Percentiles rank a stretch among this genome's conserved stretches.
Conservation (phyloP, 2,329 filamentous ascomycete genomes). For the Phoma herbarum region DNA sequence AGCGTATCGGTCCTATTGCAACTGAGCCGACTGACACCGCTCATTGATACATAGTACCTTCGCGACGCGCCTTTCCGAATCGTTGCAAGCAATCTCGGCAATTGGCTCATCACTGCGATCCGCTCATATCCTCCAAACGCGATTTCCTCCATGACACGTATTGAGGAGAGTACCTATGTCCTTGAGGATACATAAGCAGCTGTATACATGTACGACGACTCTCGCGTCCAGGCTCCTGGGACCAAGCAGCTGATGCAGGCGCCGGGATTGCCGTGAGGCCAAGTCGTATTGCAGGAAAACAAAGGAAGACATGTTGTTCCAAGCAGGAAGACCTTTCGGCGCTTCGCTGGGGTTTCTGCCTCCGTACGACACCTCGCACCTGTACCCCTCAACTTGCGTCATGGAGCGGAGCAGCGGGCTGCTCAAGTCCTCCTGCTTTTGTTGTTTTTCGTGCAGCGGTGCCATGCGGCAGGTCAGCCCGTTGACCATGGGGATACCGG, state of each 20-base stretch:
- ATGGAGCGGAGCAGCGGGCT: conserved; percentile 18
- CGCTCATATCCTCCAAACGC: conserved; percentile 2
- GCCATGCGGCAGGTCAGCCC: conserved; percentile 1
- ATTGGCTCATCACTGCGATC: conserved; percentile 7
- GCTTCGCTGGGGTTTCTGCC: conserved; percentile 14
- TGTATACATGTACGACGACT: conserved; percentile 8
- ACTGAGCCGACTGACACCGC: conserved; percentile 35
- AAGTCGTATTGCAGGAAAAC: conserved; percentile 8
- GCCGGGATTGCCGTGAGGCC: conserved; percentile 1
- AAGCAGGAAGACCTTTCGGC: conserved; percentile 14
- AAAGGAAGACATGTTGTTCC: conserved; percentile 4
- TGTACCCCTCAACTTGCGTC: conserved; percentile 34
- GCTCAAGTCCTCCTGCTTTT: conserved; percentile 8
- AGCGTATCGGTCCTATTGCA: conserved; percentile 35
- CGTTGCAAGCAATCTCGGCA: conserved; percentile 21
- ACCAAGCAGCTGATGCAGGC: conserved; percentile 8
- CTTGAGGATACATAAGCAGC: background rate
- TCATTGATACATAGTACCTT: conserved; percentile 25
- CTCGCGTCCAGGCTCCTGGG: conserved; percentile 14
- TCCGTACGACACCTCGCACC: conserved; percentile 11
- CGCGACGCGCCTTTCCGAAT: conserved; percentile 22
- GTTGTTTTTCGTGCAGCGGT: background rate
- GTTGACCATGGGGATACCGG: background rate
- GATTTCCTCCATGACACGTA: background rate
- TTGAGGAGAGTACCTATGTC: background rate